Base-by-base conservation (phyloP, 2,329 filamentous ascomycete genomes). In the Neophaeococcomyces mojaviensis region DNA sequence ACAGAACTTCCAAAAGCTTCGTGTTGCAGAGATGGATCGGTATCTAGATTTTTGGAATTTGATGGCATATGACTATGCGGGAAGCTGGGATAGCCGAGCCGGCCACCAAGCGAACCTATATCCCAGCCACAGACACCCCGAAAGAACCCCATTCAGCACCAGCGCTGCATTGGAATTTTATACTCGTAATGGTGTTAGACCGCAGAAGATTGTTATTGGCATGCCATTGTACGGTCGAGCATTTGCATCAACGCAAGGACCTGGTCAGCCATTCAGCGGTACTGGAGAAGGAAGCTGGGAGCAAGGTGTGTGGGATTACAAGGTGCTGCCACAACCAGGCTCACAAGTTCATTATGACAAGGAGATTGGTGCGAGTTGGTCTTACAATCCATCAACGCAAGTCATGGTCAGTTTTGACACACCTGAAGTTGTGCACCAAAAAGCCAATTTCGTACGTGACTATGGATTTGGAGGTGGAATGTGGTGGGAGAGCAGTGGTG, bases 401-500 rank as follows among this genome's bases (percentile, higher is more conserved):
- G 80, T 77, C 47, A 77, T 97, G 71, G 76, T 97, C 43, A 84
- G 77, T 35, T 97, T 94, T 56, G 85, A 88, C 61, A 90, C 79
- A 1, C 75, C 80, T 1, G 67, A 71, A 2, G 78, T 88, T 63
- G 83, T 81, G 3, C 70, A 71, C 54, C 62, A 68, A 54, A 97
- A 96, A 71, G 80, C 81, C 1, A 68, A 77, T 9, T 95, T 81
- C 62, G 78, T 96, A 59, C 76, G 72, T 59, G 63, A 76, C 16
- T 69, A 74, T 36, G 72, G 78, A 0, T 74, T 96, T 0, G 89
- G 88, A 1, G 90, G 90, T 15, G 87, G 77, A n/a, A 96, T 97
- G 89, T 97, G 88, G 88, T 94, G 86, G 86, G 89, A 96, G 68
- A 86, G 80, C 57, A 90, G 84, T 58, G 82, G 78, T 1, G 90